Percentiles rank a stretch among this genome's conserved stretches.
These are phyloP conservation scores for Boletus insuetus DNA, from an alignment of 768 basidiomycete species.

Conservation along the genomic window DNA sequence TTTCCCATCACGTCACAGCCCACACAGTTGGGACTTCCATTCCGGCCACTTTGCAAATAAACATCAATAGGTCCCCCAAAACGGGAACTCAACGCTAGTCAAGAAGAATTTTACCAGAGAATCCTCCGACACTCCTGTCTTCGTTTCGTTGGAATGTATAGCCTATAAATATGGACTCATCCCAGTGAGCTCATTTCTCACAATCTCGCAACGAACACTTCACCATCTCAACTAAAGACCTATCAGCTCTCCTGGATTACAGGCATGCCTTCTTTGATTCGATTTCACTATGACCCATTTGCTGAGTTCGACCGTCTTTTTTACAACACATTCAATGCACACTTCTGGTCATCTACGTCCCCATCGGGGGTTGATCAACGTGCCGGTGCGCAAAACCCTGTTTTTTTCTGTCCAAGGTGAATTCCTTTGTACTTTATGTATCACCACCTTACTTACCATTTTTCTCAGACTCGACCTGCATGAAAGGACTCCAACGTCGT, in stretches of 20 bases:
- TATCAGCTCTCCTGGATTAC: neutral
- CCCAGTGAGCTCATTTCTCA: neutral
- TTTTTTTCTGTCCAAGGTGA: constrained; percentile 20
- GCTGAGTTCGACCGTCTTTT: neutral
- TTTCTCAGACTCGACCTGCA: constrained; percentile 41
- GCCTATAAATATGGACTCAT: neutral
- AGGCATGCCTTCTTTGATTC: constrained; percentile 3
- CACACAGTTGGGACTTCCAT: neutral
- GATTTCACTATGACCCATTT: constrained; percentile 3
- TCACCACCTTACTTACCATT: neutral
- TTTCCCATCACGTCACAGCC: too few species aligned
- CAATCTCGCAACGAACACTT: neutral
- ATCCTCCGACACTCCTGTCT: neutral
- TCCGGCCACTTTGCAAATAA: neutral
- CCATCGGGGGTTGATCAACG: neutral
- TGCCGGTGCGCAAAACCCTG: neutral
- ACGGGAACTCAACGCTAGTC: neutral
- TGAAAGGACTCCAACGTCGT: constrained; percentile 42
- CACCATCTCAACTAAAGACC: too few species aligned
- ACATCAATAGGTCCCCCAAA: neutral
- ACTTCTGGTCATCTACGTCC: neutral
- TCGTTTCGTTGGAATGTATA: neutral
- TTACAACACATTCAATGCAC: constrained; percentile 1
- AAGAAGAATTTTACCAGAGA: neutral
- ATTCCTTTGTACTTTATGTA: neutral